Evolutionary conservation across 176 grass and related monocot genomes (phyloP), one percentile per base, ranked within the genome.

Genomic region (Lolium rigidum): DNA sequence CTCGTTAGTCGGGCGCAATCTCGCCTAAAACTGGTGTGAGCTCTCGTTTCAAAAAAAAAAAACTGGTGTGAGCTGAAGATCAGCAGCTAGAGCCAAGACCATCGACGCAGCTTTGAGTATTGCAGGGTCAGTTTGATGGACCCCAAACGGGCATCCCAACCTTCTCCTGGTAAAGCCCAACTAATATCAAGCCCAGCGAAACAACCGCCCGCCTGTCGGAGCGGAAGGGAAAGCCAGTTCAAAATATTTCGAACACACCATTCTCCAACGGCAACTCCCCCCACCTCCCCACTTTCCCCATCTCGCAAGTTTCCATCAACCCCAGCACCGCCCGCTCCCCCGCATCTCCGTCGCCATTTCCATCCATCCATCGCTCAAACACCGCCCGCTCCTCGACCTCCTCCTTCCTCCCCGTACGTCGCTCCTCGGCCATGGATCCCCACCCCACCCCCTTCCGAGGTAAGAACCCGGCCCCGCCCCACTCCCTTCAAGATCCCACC

Each of bases 381-480:
- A 16, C 73, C 10, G 44, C 39, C 47, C 63, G 39, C 57, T 73
- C 26, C 54, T 84, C 54, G 70, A 20, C 8, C 48, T 10, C 5
- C 17, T 54, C 35, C 14, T 25, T 8, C 41, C 35, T 25, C 37
- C 24, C 16, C 15, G 8, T 47, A 1, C 49, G 16, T 17, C 58
- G 6, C 17, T n/a, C n/a, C n/a, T n/a, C n/a, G 5, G 49, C 83
- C 51, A 93, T 93, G 88, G 82, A 92, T 85, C 82, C 60, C 37
- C 84, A 88, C 20, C 91, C 91, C 4, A 82, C 83, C 28, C 86
- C 81, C 6, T 85, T 87, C 82, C 86, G 86, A 65, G 94, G 90
- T 93, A 82, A 85, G 70, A 7, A 24, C 24, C 17, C 14, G 0
- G 17, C 57, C 22, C 15, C 49, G 25, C 57, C 47, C 43, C 50